A percentile compares a stretch with the other conserved stretches of the same genome.
Conservation (phyloP, 169 alveolate genomes). For the Plasmodium relictum region DNA sequence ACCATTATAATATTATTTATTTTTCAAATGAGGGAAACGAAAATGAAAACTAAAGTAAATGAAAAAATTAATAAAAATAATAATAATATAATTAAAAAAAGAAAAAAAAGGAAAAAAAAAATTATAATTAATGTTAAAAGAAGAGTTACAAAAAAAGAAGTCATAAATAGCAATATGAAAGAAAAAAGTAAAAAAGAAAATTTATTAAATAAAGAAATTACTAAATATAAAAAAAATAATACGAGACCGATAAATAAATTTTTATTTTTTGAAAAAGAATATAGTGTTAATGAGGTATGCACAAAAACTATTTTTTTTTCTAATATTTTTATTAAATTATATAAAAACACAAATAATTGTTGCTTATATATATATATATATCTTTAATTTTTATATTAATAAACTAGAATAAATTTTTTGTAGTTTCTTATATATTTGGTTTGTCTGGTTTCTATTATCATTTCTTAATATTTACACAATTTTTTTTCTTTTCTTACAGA, state of each 20-base stretch:
- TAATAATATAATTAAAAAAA: constrained; percentile 13
- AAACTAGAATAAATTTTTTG: no score
- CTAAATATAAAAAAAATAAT: constrained; percentile 7
- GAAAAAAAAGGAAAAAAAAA: constrained; percentile 54
- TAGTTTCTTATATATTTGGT: no score
- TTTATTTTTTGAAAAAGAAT: constrained; percentile 38
- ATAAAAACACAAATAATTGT: constrained; percentile 13
- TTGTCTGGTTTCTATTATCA: not conserved
- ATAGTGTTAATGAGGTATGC: constrained; percentile 21
- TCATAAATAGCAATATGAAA: not conserved
- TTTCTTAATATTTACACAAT: constrained; percentile 2
- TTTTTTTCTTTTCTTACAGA: constrained; percentile 3
- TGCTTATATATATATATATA: not conserved
- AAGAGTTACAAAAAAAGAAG: constrained; percentile 4
- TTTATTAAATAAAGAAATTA: constrained; percentile 1
- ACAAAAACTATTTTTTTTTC: no score
- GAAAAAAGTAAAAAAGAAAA: constrained; percentile 9
- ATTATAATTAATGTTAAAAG: constrained; percentile 51
- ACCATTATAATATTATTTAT: no score
- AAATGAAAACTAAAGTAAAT: constrained; percentile 28
- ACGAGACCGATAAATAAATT: constrained; percentile 7
- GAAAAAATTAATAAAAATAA: constrained; percentile 16
- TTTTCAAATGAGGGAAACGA: no score
- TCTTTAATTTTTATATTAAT: not conserved
- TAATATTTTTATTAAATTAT: no score